Evolutionary conservation across 177 flowering plant genomes (phyloP).

Genomic region (Telopea speciosissima): DNA sequence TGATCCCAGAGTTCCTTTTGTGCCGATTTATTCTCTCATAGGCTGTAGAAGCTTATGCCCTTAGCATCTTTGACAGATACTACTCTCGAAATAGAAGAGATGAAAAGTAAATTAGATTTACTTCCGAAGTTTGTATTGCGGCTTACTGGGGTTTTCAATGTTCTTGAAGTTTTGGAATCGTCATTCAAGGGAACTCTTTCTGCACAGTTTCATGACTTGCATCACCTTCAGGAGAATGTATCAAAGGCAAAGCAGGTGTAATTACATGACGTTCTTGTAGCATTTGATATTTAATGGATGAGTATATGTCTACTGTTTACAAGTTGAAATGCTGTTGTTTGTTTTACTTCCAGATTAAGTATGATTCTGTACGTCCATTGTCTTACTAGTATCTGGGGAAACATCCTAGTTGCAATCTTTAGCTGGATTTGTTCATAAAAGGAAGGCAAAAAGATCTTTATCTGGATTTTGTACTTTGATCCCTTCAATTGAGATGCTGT

Average conservation of each 20-base stretch:
- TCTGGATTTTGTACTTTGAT: too few species aligned
- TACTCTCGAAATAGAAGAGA: slow-evolving; percentile 42
- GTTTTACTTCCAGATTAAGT: too few species aligned
- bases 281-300: neutral
- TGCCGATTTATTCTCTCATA: neutral
- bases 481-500: too few species aligned
- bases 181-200: slow-evolving; percentile 63
- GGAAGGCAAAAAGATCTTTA: too few species aligned
- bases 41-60: slow-evolving; percentile 12
- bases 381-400: too few species aligned
- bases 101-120: slow-evolving; percentile 37
- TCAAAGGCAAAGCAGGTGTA: slow-evolving; percentile 83
- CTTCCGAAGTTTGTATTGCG: slow-evolving; percentile 49
- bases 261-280: neutral
- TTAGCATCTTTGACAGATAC: slow-evolving; percentile 52
- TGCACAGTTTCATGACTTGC: slow-evolving; percentile 65
- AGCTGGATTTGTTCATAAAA: too few species aligned
- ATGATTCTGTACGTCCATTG: too few species aligned
- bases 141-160: slow-evolving; percentile 56
- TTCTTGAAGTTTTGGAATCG: slow-evolving; percentile 76
- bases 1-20: slow-evolving; percentile 4
- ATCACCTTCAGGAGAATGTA: slow-evolving; percentile 69
- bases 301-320: neutral
- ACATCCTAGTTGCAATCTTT: too few species aligned
- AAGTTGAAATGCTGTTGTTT: neutral